Percentiles rank a stretch among this genome's conserved stretches.
These are phyloP conservation scores for Diaporthe aspalathi DNA, from an alignment of 2,329 filamentous ascomycete genomes.

Conservation along the genomic window DNA sequence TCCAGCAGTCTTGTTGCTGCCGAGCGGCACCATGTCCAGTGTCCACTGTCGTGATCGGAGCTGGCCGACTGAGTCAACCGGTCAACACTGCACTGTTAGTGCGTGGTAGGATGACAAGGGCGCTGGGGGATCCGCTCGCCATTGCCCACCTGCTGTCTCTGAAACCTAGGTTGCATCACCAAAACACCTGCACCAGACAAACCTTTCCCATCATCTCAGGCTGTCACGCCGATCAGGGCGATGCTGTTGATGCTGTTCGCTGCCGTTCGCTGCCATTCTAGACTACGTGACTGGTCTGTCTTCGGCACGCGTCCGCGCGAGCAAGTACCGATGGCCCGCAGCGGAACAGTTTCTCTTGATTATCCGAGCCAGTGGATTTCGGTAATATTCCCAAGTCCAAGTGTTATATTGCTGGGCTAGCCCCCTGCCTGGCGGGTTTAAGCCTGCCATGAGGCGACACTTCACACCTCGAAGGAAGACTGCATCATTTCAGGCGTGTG, in stretches of 20 bases:
- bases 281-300: not conserved
- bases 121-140: not conserved
- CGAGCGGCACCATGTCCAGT: not conserved
- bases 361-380: conserved; percentile 31
- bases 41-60: conserved; percentile 8
- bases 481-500: conserved; percentile 15
- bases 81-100: not conserved
- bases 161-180: conserved; percentile 36
- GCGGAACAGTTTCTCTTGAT: not conserved
- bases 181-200: conserved; percentile 23
- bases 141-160: conserved; percentile 24
- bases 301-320: not conserved
- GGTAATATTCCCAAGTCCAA: conserved; percentile 2
- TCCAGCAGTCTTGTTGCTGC: not conserved
- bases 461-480: not conserved
- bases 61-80: conserved; percentile 27
- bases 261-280: not conserved
- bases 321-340: not conserved
- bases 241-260: not conserved
- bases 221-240: conserved; percentile 23
- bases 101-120: not conserved
- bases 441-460: conserved; percentile 14
- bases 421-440: conserved; percentile 32
- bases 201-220: conserved; percentile 22
- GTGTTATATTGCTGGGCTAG: conserved; percentile 18